These are phyloP conservation scores for Trematosphaeria pertusa DNA, from an alignment of 2,329 filamentous ascomycete genomes.

Conservation along the genomic window DNA sequence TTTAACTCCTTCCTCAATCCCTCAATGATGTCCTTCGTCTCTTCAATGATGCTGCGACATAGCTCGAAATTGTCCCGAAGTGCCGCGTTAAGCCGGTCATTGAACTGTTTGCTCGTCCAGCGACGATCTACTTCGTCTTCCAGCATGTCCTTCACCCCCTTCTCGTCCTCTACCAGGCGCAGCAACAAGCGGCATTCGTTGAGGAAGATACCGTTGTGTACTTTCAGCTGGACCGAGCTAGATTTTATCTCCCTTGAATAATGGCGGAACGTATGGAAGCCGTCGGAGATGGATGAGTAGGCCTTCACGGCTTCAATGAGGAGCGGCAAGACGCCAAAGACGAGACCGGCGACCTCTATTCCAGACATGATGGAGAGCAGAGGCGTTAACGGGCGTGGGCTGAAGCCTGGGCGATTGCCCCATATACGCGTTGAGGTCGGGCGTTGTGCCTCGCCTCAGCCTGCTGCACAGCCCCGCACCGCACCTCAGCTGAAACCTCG, in stretches of 20 bases:
- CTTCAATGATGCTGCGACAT: slow-evolving; percentile 23
- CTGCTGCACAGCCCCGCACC: too few relatives aligned
- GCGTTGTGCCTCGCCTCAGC: too few relatives aligned
- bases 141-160: slow-evolving; percentile 23
- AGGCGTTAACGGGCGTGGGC: not conserved
- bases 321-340: slow-evolving; percentile 30
- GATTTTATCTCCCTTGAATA: slow-evolving; percentile 24
- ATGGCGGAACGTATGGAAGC: slow-evolving; percentile 25
- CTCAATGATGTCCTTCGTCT: slow-evolving; percentile 17
- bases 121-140: slow-evolving; percentile 18
- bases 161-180: slow-evolving; percentile 21
- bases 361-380: slow-evolving; percentile 21
- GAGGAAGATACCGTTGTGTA: slow-evolving; percentile 24
- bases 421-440: too few relatives aligned
- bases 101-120: slow-evolving; percentile 23
- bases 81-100: slow-evolving; percentile 18
- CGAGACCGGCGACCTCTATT: slow-evolving; percentile 28
- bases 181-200: slow-evolving; percentile 32
- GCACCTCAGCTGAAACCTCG: too few relatives aligned
- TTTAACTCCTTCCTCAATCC: slow-evolving; percentile 18
- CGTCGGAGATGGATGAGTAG: slow-evolving; percentile 17
- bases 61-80: slow-evolving; percentile 22
- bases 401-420: too few relatives aligned
- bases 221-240: slow-evolving; percentile 20
- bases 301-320: slow-evolving; percentile 29